A percentile compares a stretch with the other conserved stretches of the same genome.
Evolutionary conservation across 306 rosid genomes (phyloP).

Genomic region (Cucurbita pepo): DNA sequence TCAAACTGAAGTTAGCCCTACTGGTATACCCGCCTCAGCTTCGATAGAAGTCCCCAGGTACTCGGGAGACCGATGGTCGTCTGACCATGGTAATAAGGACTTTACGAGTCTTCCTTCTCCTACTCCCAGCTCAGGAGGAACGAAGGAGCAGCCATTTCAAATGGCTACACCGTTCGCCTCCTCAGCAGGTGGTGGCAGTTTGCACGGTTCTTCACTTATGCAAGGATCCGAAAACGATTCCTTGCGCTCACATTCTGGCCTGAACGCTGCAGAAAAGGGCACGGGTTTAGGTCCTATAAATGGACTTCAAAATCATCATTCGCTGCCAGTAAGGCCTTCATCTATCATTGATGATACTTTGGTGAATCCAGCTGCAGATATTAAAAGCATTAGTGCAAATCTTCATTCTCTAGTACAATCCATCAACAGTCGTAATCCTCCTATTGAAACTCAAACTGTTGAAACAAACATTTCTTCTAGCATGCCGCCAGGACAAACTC

Average conservation of each 20-base stretch:
- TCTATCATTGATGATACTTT: slow-evolving; percentile 15
- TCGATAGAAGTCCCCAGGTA: slow-evolving; percentile 49
- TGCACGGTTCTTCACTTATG: slow-evolving; percentile 23
- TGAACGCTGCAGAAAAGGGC: slow-evolving; percentile 10
- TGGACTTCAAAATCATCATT: slow-evolving; percentile 28
- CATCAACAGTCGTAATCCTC: slow-evolving; percentile 24
- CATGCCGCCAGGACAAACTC: slow-evolving; percentile 33
- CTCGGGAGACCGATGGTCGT: slow-evolving; percentile 43
- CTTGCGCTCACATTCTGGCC: slow-evolving; percentile 21
- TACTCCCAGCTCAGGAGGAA: slow-evolving; percentile 56
- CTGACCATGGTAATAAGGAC: slow-evolving; percentile 30
- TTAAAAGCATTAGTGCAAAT: slow-evolving; percentile 39
- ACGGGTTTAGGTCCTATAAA: slow-evolving; percentile 15
- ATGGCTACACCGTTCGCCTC: slow-evolving; percentile 22
- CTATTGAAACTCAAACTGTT: slow-evolving; percentile 29
- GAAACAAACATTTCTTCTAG: slow-evolving; percentile 39
- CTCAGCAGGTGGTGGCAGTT: slow-evolving; percentile 20
- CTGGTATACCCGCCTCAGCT: slow-evolving; percentile 26
- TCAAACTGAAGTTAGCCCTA: slow-evolving; percentile 25
- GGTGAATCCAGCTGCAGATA: slow-evolving; percentile 25
- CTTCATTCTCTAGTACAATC: slow-evolving; percentile 44
- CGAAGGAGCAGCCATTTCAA: slow-evolving; percentile 36
- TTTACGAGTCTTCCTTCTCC: slow-evolving; percentile 88
- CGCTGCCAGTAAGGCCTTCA: slow-evolving; percentile 26
- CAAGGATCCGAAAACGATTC: slow-evolving; percentile 25